Percentiles rank a stretch among this genome's conserved stretches.
Evolutionary conservation across 176 grass and related monocot genomes (phyloP).

Genomic region (Rhipidocladum racemiflorum): DNA sequence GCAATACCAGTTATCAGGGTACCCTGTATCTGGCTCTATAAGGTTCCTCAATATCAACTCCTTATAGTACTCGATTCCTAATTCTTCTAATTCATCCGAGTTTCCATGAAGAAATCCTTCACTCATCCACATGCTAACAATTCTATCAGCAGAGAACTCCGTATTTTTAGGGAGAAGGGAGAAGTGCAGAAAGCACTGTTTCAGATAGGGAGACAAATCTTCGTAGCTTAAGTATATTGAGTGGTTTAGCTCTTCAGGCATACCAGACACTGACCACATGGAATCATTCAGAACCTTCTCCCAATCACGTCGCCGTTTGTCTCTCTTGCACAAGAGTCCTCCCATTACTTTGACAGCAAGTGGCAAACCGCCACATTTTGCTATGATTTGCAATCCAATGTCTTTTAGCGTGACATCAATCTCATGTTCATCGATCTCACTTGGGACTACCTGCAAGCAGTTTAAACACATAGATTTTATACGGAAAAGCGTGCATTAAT

Average conservation of each 20-base stretch:
- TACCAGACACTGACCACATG: conserved; percentile 1
- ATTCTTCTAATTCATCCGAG: neutral
- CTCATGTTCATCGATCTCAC: neutral
- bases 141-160: fast-evolving
- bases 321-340: conserved; percentile 27
- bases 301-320: neutral
- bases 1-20: fast-evolving
- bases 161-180: conserved; percentile 33
- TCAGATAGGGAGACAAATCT: neutral
- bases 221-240: conserved; percentile 28
- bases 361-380: conserved; percentile 45
- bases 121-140: neutral
- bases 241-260: conserved; percentile 22
- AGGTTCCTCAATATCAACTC: conserved; percentile 44
- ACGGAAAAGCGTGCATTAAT: too few relatives aligned
- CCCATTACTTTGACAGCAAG: conserved; percentile 49
- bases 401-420: conserved; percentile 3
- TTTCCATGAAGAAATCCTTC: neutral
- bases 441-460: conserved; percentile 17
- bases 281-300: neutral
- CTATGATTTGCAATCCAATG: conserved; percentile 28
- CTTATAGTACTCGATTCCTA: neutral
- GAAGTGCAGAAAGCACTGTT: conserved; percentile 36
- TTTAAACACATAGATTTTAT: too few relatives aligned
- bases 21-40: neutral